phyloP scores from a whole-genome alignment of 345 rosid genomes.

The Triadica sebifera region DNA sequence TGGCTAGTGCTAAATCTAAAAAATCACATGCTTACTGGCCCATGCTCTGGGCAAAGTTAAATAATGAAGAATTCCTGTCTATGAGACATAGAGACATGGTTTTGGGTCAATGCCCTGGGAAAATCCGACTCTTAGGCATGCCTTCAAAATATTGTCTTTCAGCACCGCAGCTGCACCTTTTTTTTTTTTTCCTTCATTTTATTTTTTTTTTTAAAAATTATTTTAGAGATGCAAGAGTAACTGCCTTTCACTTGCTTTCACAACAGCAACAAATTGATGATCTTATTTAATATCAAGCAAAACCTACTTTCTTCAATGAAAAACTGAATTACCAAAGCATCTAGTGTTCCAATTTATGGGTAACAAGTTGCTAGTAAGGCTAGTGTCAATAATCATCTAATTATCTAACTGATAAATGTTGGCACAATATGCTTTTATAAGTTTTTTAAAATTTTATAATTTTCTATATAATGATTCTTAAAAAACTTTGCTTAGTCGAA shows the following conservation, averaged over 20 bases:
- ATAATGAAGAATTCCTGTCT: slow-evolving; percentile 7
- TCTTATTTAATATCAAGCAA: no score
- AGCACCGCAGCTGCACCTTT: background rate
- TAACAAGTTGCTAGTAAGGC: background rate
- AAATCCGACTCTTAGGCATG: slow-evolving; percentile 10
- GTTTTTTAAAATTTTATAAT: background rate
- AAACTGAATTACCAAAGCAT: background rate
- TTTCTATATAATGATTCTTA: no score
- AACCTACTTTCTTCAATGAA: no score
- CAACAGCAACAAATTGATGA: background rate
- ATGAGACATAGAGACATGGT: slow-evolving; percentile 26
- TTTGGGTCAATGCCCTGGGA: slow-evolving; percentile 19
- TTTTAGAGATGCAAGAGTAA: background rate
- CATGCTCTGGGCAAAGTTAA: slow-evolving; percentile 19
- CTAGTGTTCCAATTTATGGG: background rate
- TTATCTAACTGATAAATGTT: slow-evolving; percentile 4
- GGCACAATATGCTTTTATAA: background rate
- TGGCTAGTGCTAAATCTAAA: slow-evolving; percentile 5
- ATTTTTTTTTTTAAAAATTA: background rate
- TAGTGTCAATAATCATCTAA: slow-evolving; percentile 1
- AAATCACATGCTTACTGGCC: slow-evolving; percentile 32
- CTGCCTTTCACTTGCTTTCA: background rate
- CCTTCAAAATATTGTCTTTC: background rate
- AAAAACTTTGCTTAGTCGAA: no score
- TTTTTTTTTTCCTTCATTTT: background rate